These are phyloP conservation scores for Pseudomicrostroma phylloplanum DNA, from an alignment of 1,284 basidiomycete genomes.

Conservation along the genomic window DNA sequence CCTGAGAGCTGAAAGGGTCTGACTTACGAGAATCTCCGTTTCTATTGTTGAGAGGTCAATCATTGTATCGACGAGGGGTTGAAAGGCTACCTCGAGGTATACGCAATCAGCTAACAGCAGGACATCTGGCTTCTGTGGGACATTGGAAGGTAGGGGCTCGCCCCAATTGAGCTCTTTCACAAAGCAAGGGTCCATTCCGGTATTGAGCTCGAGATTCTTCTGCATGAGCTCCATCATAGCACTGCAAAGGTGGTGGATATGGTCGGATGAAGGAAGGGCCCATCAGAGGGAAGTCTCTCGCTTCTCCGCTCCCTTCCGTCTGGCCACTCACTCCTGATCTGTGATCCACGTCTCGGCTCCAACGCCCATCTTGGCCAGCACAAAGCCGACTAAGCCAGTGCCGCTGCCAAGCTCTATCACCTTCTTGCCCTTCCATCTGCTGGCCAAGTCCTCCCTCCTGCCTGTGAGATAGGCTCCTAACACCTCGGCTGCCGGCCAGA, in stretches of 20 bases:
- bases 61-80: constrained; percentile 75
- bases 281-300: too few relatives aligned
- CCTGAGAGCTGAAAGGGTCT: not conserved
- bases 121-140: constrained; percentile 58
- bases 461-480: constrained; percentile 43
- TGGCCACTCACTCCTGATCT: constrained; percentile 69
- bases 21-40: constrained; percentile 54
- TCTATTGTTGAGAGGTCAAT: constrained; percentile 58
- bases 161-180: constrained; percentile 43
- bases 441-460: constrained; percentile 7
- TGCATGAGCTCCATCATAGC: constrained; percentile 42
- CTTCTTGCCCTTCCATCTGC: constrained; percentile 24
- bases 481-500: constrained; percentile 88
- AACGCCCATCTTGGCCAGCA: constrained; percentile 64
- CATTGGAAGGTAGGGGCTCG: constrained; percentile 41
- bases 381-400: constrained; percentile 81
- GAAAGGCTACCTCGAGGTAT: constrained; percentile 81
- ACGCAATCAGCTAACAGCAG: constrained; percentile 65
- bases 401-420: constrained; percentile 77
- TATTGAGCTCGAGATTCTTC: constrained; percentile 34
- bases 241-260: not conserved
- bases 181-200: constrained; percentile 14
- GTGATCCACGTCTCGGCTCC: constrained; percentile 64
- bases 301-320: too few relatives aligned
- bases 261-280: not conserved